These are phyloP conservation scores for Leptographium flavum DNA, from an alignment of 2,329 filamentous ascomycete genomes.

Conservation along the genomic window DNA sequence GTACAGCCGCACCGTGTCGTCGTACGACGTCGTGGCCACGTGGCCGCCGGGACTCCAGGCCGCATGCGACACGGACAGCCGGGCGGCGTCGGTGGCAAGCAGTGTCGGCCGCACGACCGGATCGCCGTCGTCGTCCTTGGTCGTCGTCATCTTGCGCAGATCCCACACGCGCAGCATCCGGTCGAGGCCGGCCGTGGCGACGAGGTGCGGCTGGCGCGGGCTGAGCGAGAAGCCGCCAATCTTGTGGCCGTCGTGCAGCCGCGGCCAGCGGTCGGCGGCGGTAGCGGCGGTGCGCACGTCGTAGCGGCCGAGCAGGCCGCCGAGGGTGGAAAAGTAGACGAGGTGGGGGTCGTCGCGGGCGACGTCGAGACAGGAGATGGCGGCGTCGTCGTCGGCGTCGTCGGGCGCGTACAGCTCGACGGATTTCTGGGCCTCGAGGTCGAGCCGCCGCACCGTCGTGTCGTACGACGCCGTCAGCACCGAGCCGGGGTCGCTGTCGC, in stretches of 20 bases:
- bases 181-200: conserved; percentile 83
- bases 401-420: conserved; percentile 69
- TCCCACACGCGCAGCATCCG: conserved; percentile 90
- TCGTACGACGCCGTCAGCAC: conserved; percentile 87
- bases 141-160: conserved; percentile 59
- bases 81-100: conserved; percentile 68
- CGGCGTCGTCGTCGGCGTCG: conserved; percentile 39
- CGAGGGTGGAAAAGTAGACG: conserved; percentile 76
- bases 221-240: conserved; percentile 87
- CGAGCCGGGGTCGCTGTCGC: conserved; percentile 55
- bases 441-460: conserved; percentile 75
- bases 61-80: conserved; percentile 80
- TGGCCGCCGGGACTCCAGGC: conserved; percentile 78
- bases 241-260: conserved; percentile 68
- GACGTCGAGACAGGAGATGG: conserved; percentile 76
- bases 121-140: conserved; percentile 26
- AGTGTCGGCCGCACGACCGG: conserved; percentile 40
- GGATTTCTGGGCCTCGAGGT: conserved; percentile 66
- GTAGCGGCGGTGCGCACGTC: conserved; percentile 51
- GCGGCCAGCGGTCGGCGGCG: conserved; percentile 49
- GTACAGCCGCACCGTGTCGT: conserved; percentile 90
- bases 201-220: conserved; percentile 63
- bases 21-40: conserved; percentile 83
- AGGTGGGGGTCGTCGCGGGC: conserved; percentile 53
- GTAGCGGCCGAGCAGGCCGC: conserved; percentile 66